phyloP scores from a whole-genome alignment of 805 yeast genomes.

The Ogataea philodendri region DNA sequence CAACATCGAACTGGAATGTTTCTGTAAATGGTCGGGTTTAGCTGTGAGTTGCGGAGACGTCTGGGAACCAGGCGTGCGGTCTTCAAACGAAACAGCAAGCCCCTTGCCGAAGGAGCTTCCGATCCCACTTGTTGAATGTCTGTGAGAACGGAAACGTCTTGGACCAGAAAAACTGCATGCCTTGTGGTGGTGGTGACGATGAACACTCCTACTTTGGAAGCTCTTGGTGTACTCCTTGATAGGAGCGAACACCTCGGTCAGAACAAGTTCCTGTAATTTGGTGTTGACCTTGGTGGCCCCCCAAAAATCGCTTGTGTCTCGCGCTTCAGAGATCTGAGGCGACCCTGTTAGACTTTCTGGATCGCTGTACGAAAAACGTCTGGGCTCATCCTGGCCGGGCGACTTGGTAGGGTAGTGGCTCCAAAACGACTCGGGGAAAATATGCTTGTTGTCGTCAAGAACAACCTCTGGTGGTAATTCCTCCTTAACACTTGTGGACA shows the following conservation, averaged over 20 bases:
- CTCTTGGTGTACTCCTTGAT: slow-evolving; percentile 34
- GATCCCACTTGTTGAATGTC: slow-evolving; percentile 31
- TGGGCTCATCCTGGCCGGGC: slow-evolving; percentile 4
- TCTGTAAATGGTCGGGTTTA: slow-evolving; percentile 3
- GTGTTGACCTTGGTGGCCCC: slow-evolving; percentile 71
- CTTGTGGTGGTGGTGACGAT: slow-evolving; percentile 17
- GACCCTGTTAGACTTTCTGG: slow-evolving; percentile 16
- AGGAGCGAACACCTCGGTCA: slow-evolving; percentile 71
- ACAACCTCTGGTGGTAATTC: slow-evolving; percentile 72
- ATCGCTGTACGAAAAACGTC: slow-evolving; percentile 2
- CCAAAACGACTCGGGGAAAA: slow-evolving; percentile 80
- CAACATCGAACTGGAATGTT: slow-evolving; percentile 23
- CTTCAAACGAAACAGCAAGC: slow-evolving; percentile 5
- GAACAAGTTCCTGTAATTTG: slow-evolving; percentile 66
- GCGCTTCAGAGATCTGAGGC: slow-evolving; percentile 16
- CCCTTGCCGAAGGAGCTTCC: slow-evolving; percentile 14
- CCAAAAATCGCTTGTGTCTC: slow-evolving; percentile 23
- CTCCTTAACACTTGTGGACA: slow-evolving; percentile 6
- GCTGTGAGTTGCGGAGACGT: not conserved
- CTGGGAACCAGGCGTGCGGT: not conserved
- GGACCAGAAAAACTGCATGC: slow-evolving; percentile 11
- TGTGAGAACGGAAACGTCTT: slow-evolving; percentile 19
- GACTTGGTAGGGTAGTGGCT: slow-evolving; percentile 45
- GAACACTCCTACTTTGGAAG: slow-evolving; percentile 18
- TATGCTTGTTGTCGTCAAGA: slow-evolving; percentile 87